A percentile compares a stretch with the other conserved stretches of the same genome.
Conservation (phyloP, 768 basidiomycete genomes). For the Boletus subcaerulescens region DNA sequence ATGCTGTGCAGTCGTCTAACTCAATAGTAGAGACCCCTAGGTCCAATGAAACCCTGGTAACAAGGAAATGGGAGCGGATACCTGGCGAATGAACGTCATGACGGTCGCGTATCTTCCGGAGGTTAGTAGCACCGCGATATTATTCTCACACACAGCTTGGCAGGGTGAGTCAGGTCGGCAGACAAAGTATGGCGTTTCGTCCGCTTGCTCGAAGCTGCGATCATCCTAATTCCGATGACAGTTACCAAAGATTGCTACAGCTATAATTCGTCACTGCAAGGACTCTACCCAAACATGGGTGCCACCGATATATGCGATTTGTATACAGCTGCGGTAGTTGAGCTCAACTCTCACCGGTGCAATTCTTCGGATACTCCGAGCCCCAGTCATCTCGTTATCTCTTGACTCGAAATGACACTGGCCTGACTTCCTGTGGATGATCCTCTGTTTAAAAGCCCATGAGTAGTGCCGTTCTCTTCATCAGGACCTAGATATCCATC, state of each 20-base stretch:
- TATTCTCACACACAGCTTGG: conserved; percentile 33
- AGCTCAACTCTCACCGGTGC: conserved; percentile 6
- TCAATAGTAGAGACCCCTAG: background rate
- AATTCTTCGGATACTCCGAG: background rate
- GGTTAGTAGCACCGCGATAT: conserved; percentile 6
- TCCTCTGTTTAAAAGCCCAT: conserved; percentile 22
- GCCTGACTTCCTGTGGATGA: conserved; percentile 22
- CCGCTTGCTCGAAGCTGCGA: conserved; percentile 15
- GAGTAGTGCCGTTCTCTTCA: conserved; percentile 3
- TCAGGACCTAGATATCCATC: conserved; percentile 4
- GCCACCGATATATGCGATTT: conserved; percentile 1
- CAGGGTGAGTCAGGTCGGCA: conserved; percentile 27
- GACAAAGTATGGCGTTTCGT: conserved; percentile 27
- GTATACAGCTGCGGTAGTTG: conserved; percentile 20
- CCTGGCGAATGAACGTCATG: background rate
- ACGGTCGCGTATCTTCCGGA: conserved; percentile 5
- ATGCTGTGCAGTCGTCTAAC: conserved; percentile 9
- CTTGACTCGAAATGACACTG: conserved; percentile 25
- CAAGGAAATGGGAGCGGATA: background rate
- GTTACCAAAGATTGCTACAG: conserved; percentile 18
- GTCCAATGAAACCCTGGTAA: background rate
- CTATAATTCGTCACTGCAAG: conserved; percentile 5
- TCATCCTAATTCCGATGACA: conserved; percentile 18
- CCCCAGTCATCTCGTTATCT: conserved; percentile 17
- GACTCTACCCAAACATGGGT: conserved; percentile 19